phyloP scores from a whole-genome alignment of 129 eudicot genomes.

The Gnaphalium uliginosum region DNA sequence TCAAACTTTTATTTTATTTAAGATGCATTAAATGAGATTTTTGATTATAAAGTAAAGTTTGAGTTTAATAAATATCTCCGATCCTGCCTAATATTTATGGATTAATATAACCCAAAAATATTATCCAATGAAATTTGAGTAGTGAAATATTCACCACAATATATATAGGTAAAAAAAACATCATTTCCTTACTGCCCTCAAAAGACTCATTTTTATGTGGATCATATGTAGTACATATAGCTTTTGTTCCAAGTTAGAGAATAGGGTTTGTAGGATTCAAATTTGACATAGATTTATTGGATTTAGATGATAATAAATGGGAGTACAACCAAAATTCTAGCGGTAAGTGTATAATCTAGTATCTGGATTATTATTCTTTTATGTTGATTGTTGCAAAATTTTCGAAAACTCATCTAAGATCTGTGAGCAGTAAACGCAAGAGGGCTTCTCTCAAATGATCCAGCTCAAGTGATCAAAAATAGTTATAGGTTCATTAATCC shows the following conservation, averaged over 20 bases:
- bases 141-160: too few relatives aligned
- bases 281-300: not conserved
- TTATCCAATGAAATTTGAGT: too few relatives aligned
- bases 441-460: not conserved
- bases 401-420: not conserved
- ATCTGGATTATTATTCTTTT: not conserved
- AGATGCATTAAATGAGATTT: too few relatives aligned
- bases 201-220: not conserved
- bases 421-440: not conserved
- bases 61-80: too few relatives aligned
- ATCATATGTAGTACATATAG: not conserved
- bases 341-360: not conserved
- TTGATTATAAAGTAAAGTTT: too few relatives aligned
- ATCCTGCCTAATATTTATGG: too few relatives aligned
- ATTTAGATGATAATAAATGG: not conserved
- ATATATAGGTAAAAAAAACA: too few relatives aligned
- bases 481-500: not conserved
- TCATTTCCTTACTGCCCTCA: too few relatives aligned
- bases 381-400: not conserved
- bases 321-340: not conserved
- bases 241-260: slow-evolving; percentile 8
- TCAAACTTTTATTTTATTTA: too few relatives aligned
- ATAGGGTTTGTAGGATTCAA: slow-evolving; percentile 3
- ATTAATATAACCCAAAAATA: too few relatives aligned
- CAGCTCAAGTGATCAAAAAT: not conserved